Evolutionary conservation across 805 yeast species (phyloP), one percentile per base, ranked within the genome.

Genomic region (Jamesozyma lodderae): DNA sequence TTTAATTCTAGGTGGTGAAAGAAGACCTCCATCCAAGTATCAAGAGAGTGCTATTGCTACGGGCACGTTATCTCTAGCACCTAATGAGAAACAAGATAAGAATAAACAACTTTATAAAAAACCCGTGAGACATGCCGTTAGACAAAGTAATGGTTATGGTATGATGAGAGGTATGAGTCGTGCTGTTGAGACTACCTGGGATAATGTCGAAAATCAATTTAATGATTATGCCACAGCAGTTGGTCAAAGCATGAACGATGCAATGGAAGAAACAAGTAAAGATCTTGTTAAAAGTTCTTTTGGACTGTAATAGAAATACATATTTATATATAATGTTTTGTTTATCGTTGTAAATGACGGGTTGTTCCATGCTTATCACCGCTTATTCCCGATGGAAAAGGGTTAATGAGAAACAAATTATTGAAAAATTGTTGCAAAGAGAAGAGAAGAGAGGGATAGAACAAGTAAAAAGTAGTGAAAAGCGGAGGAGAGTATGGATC

Each of bases 1-100:
- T 41, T 38, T 52, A 10, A 53, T 85, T 31, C 68, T 90, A 27
- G 84, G 82, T 4, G 96, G 96, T 1, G 79, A 79, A 0, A 73
- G 75, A 38, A 70, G 95, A 45, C 76, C 80, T 32, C 63, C 69
- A 16, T 67, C 79, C 1, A 77, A 75, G 51, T 68, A 70, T 37
- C 64, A 67, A 20, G 94, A 84, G 48, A 73, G 78, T 37, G 67
- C 65, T 16, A 57, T 81, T 40, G 81, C 81, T 1, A 60, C 41
- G 44, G 74, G 71, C 40, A 66, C 60, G 3, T 38, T 64, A 6
- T 51, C 63, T 7, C 20, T 49, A 23, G 49, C 53, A 38, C 49
- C 61, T 19, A 42, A 52, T 6, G 41, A 22, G 19, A 37, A 43
- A 16, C 15, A 17, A 11, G 30, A 17, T 9, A 38, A 24, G 8